Evolutionary conservation across 2,329 filamentous ascomycete genomes (phyloP).

Genomic region (Ambrosiella xylebori): DNA sequence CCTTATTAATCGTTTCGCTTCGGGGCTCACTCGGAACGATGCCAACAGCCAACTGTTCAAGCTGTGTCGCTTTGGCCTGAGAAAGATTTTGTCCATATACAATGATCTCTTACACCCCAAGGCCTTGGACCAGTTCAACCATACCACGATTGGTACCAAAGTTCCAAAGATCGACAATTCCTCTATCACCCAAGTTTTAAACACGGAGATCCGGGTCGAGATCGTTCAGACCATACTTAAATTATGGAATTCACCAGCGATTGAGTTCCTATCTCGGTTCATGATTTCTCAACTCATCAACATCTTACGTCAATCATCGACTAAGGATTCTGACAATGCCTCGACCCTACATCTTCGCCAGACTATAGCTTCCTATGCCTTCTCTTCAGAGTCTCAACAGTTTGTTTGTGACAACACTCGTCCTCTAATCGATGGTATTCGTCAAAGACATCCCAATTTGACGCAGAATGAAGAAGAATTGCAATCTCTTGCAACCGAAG

Average conservation of each 20-base stretch:
- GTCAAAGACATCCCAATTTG: constrained; percentile 16
- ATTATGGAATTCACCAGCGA: constrained; percentile 71
- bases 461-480: constrained; percentile 30
- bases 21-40: constrained; percentile 24
- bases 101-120: constrained; percentile 6
- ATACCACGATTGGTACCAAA: neutral
- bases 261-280: constrained; percentile 52
- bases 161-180: neutral
- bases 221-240: constrained; percentile 59
- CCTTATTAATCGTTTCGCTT: constrained; percentile 52
- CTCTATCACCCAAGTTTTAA: neutral
- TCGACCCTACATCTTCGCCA: neutral
- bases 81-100: constrained; percentile 74
- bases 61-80: constrained; percentile 35
- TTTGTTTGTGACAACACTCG: constrained; percentile 19
- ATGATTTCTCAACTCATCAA: constrained; percentile 7
- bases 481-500: constrained; percentile 41
- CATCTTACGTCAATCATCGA: constrained; percentile 4
- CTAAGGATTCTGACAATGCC: neutral
- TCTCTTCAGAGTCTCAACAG: constrained; percentile 5
- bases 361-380: neutral
- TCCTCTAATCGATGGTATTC: constrained; percentile 26
- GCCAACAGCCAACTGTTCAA: constrained; percentile 16
- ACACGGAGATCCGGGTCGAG: constrained; percentile 65
- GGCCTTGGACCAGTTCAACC: constrained; percentile 5